Percentiles rank a stretch among this genome's conserved stretches.
phyloP scores from a whole-genome alignment of 1,139 yeast genomes.

The Magnusiomyces clavatus region DNA sequence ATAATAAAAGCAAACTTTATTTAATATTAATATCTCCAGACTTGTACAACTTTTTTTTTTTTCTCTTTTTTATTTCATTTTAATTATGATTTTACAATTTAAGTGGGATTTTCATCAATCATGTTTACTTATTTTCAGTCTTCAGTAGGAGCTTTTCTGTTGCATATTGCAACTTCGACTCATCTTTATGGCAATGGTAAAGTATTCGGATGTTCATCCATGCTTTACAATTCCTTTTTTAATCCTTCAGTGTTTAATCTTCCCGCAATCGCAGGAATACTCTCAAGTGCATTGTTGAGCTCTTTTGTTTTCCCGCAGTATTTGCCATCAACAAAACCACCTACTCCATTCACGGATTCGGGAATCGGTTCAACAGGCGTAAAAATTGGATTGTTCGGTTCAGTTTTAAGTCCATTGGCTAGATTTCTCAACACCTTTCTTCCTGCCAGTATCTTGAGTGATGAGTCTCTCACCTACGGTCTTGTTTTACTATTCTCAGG shows the following conservation, averaged over 20 bases:
- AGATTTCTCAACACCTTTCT: too few relatives aligned
- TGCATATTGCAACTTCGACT: constrained; percentile 39
- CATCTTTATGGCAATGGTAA: constrained; percentile 34
- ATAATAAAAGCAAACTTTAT: too few relatives aligned
- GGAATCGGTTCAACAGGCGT: too few relatives aligned
- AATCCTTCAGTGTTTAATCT: constrained; percentile 22
- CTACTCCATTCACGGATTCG: too few relatives aligned
- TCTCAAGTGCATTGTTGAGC: constrained; percentile 20
- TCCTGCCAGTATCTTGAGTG: too few relatives aligned
- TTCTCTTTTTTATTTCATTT: too few relatives aligned
- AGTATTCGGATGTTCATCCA: constrained; percentile 40
- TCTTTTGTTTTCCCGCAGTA: constrained; percentile 26
- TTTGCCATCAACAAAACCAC: constrained; percentile 18
- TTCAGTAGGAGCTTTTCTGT: constrained; percentile 38
- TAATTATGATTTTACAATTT: too few relatives aligned
- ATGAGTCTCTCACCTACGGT: too few relatives aligned
- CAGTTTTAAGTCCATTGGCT: too few relatives aligned
- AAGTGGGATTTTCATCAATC: background rate
- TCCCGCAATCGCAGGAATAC: constrained; percentile 30
- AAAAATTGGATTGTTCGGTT: too few relatives aligned
- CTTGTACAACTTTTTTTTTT: too few relatives aligned
- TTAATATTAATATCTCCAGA: too few relatives aligned
- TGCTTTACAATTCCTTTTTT: constrained; percentile 29
- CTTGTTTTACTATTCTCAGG: constrained; percentile 27
- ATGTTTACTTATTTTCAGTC: constrained; percentile 42